Conservation (phyloP, 495 filamentous ascomycete genomes). For the Daldinia grandis region DNA sequence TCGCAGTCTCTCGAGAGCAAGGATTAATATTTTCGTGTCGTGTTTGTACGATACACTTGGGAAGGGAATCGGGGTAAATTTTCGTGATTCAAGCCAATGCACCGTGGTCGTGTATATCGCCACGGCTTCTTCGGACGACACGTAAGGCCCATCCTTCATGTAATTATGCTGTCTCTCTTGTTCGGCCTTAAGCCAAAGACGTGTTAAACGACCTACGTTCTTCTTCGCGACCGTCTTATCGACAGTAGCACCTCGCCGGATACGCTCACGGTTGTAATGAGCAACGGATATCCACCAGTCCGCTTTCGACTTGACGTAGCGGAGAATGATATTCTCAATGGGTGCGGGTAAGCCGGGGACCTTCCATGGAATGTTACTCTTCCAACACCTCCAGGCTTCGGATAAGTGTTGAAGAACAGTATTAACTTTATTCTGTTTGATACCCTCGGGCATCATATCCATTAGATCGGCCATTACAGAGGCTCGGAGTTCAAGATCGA, state of each 20-base stretch:
- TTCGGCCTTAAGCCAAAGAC: constrained; percentile 97
- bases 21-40: constrained; percentile 98
- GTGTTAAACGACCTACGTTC: constrained; percentile 93
- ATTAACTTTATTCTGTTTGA: constrained; percentile 99
- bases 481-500: constrained; percentile 95
- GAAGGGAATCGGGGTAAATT: constrained; percentile 99
- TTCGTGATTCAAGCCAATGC: constrained; percentile 97
- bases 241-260: constrained; percentile 93
- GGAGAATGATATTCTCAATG: constrained; percentile 97
- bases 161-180: constrained; percentile 99
- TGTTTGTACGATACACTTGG: constrained; percentile 99
- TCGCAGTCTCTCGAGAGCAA: constrained; percentile 91
- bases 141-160: constrained; percentile 98
- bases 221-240: constrained; percentile 99
- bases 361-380: constrained; percentile 99
- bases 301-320: constrained; percentile 98
- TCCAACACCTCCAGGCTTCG: constrained; percentile 99
- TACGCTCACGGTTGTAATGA: constrained; percentile 97
- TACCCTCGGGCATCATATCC: constrained; percentile 99
- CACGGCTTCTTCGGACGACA: constrained; percentile 97
- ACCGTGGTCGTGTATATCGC: constrained; percentile 99
- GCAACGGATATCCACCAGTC: constrained; percentile 99
- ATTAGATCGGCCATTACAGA: constrained; percentile 99
- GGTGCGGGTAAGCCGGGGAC: constrained; percentile 95
- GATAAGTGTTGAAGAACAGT: constrained; percentile 97